Base-by-base conservation (phyloP, 306 rosid species). In the Lotus japonicus region DNA sequence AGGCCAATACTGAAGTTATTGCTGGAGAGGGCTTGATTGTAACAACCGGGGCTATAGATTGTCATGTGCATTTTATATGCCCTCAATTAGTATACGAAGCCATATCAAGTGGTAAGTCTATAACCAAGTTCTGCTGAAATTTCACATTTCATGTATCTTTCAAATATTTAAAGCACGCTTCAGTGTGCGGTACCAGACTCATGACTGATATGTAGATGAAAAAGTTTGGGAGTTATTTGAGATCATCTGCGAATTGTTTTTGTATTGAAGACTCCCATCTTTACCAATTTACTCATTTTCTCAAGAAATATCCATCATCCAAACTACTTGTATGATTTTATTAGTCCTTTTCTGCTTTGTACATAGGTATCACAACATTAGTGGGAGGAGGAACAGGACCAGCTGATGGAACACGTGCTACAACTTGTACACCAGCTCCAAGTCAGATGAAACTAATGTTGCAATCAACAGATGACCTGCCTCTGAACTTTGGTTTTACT, bases 331-430 rank as follows among this genome's bases (percentile, higher is more conserved):
- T 43, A 39, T 7, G 54, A 67, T 61, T 77, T 71, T 48, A 67
- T 56, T 9, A 36, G 52, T 56, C 70, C 16, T 60, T 69, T 69
- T 60, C 41, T 66, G 14, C 65, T 55, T 64, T 79, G 49, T 83
- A 16, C 82, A 64, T 68, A 94, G 98, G 98, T 45, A 70, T 90
- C 82, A 90, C 98, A 54, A 90, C 98, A 2, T 3, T 94, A 51
- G 90, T 94, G 65, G 97, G 96, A 71, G 98, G 99, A 66, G 99
- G 97, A 84, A 90, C 96, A 4, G 98, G 98, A 76, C 98, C 98
- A 39, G 89, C 98, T 58, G 78, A 73, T 7, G 98, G 98, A 71
- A 90, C 96, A 42, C 70, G 96, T 59, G 98, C 98, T 14, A 94
- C 98, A 57, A 94, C 98, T 68, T 94, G 98, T 75, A 94, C 98